Conservation (phyloP, 352 stramenopile genomes). For the Phytophthora pluvialis region DNA sequence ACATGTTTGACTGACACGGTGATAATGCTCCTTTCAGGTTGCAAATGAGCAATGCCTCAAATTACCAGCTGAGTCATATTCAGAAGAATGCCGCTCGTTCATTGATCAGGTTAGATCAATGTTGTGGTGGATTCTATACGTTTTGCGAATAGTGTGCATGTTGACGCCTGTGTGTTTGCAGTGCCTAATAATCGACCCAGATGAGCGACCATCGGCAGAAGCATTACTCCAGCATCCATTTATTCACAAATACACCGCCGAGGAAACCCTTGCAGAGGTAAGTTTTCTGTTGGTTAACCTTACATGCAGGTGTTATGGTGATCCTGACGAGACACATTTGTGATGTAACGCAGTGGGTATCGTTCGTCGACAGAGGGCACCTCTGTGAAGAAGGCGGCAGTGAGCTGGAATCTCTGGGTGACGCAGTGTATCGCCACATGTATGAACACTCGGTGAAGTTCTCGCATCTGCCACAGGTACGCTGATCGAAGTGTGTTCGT, state of each 20-base stretch:
- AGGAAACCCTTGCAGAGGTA: conserved; percentile 78
- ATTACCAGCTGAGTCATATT: conserved; percentile 69
- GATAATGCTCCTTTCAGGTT: conserved; percentile 44
- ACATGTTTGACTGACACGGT: conserved; percentile 3
- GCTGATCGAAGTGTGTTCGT: not conserved
- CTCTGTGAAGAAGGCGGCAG: conserved; percentile 63
- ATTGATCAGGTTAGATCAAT: conserved; percentile 55
- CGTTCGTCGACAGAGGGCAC: conserved; percentile 61
- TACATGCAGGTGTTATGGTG: conserved; percentile 21
- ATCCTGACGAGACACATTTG: conserved; percentile 5
- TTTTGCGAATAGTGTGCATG: conserved; percentile 1
- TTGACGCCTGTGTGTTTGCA: conserved; percentile 24
- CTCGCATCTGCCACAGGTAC: conserved; percentile 79
- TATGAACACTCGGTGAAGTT: conserved; percentile 82
- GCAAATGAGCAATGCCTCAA: conserved; percentile 80
- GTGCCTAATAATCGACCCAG: conserved; percentile 75
- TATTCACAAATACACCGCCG: conserved; percentile 63
- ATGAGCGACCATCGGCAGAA: conserved; percentile 67
- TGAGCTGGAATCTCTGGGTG: conserved; percentile 71
- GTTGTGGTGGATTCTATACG: not conserved
- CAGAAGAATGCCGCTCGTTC: conserved; percentile 74
- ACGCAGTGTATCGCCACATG: conserved; percentile 83
- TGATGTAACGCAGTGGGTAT: conserved; percentile 53
- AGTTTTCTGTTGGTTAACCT: conserved; percentile 1
- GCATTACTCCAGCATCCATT: conserved; percentile 76